These are phyloP conservation scores for Hyaloscypha variabilis DNA, from an alignment of 495 filamentous ascomycete species.

Conservation along the genomic window DNA sequence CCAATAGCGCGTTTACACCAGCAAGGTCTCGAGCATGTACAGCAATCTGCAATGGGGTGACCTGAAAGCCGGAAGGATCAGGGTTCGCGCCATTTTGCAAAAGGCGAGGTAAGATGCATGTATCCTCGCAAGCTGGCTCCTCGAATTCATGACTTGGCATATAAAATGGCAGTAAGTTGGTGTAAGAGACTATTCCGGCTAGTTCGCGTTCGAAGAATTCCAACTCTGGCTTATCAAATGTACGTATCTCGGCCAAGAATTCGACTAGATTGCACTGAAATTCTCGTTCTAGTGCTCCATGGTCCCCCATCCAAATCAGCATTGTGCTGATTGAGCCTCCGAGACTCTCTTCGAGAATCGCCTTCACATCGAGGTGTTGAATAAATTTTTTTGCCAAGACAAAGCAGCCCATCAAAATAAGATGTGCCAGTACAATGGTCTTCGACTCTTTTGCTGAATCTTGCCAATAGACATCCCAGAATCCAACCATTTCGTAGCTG, in stretches of 20 bases:
- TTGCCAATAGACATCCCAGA: too few species aligned
- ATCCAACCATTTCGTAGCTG: too few species aligned
- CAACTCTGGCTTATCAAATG: not conserved
- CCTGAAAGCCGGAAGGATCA: not conserved
- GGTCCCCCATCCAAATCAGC: not conserved
- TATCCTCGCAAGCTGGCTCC: conserved; percentile 6
- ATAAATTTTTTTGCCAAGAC: too few species aligned
- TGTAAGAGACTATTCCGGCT: not conserved
- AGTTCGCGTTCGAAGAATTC: conserved; percentile 8
- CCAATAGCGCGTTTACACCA: not conserved
- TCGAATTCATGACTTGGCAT: not conserved
- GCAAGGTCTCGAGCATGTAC: not conserved
- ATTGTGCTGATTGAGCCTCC: too few species aligned
- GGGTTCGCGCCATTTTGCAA: not conserved
- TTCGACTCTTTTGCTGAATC: too few species aligned
- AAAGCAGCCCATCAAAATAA: too few species aligned
- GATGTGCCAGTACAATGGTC: too few species aligned
- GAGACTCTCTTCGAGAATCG: too few species aligned
- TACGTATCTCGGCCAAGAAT: conserved; percentile 11
- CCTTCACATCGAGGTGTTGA: too few species aligned
- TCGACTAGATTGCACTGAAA: conserved; percentile 9
- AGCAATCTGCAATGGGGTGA: not conserved
- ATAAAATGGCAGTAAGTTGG: conserved; percentile 1
- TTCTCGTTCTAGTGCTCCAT: not conserved
- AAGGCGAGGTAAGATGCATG: conserved; percentile 6